A percentile compares a stretch with the other conserved stretches of the same genome.
phyloP scores from a whole-genome alignment of 2,329 filamentous ascomycete species.

The Neonectria sp. region DNA sequence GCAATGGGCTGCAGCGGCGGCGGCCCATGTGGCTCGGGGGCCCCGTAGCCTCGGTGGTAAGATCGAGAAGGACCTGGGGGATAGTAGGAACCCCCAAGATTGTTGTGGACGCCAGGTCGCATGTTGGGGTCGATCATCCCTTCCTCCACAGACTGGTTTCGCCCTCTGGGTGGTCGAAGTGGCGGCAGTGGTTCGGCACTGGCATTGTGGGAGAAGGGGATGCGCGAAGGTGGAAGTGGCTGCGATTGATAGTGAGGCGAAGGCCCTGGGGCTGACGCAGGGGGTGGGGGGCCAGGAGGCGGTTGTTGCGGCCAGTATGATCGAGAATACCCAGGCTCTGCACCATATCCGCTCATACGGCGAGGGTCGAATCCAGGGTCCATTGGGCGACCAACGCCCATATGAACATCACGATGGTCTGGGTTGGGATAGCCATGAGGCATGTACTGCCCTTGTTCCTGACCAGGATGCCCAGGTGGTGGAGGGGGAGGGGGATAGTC shows the following conservation, averaged over 20 bases:
- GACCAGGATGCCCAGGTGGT: slow-evolving; percentile 40
- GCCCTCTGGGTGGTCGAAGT: slow-evolving; percentile 55
- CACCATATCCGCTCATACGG: slow-evolving; percentile 51
- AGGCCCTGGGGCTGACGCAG: slow-evolving; percentile 39
- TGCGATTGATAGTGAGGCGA: slow-evolving; percentile 48
- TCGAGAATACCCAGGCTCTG: slow-evolving; percentile 51
- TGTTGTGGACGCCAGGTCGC: slow-evolving; percentile 47
- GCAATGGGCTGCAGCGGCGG: slow-evolving; percentile 47
- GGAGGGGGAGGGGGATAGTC: slow-evolving; percentile 49
- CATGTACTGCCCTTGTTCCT: slow-evolving; percentile 49
- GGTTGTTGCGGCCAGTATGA: slow-evolving; percentile 54
- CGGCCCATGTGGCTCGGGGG: slow-evolving; percentile 49
- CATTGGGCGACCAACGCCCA: slow-evolving; percentile 49
- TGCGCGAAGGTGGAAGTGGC: slow-evolving; percentile 48
- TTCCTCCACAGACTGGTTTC: slow-evolving; percentile 53
- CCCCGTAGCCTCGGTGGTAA: slow-evolving; percentile 52
- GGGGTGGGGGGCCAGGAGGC: slow-evolving; percentile 47
- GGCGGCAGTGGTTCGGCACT: slow-evolving; percentile 57
- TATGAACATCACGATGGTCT: slow-evolving; percentile 50
- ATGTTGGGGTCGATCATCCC: slow-evolving; percentile 53
- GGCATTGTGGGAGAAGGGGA: slow-evolving; percentile 54
- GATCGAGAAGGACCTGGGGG: slow-evolving; percentile 47
- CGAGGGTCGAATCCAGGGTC: slow-evolving; percentile 52
- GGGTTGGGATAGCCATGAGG: slow-evolving; percentile 48
- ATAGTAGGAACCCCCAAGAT: slow-evolving; percentile 50